Conservation (phyloP, 495 filamentous ascomycete species). For the Parathielavia appendiculata region DNA sequence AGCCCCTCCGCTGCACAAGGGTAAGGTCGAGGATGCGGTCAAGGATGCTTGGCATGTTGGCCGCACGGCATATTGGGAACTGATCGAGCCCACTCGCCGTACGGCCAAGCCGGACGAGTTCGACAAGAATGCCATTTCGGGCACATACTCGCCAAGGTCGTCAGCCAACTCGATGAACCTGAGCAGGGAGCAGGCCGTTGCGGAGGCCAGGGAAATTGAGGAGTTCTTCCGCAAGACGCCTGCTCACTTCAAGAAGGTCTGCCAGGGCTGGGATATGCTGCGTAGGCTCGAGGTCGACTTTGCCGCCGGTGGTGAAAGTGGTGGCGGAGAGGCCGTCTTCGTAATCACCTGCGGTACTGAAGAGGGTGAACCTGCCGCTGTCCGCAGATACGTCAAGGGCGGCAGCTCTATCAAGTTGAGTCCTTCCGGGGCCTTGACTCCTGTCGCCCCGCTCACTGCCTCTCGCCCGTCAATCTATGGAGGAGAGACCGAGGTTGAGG, state of each 20-base stretch:
- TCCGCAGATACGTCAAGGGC: constrained; percentile 32
- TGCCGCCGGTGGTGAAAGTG: constrained; percentile 66
- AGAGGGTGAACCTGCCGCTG: constrained; percentile 41
- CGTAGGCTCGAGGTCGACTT: constrained; percentile 85
- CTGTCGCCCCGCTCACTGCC: constrained; percentile 6
- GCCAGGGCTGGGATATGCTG: constrained; percentile 88
- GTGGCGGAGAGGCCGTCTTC: constrained; percentile 68
- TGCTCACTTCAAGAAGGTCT: constrained; percentile 70
- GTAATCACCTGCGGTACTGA: constrained; percentile 67
- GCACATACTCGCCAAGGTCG: constrained; percentile 46
- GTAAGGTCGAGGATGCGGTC: constrained; percentile 51
- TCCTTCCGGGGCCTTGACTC: constrained; percentile 15
- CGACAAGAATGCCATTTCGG: constrained; percentile 46
- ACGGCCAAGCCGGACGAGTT: constrained; percentile 61
- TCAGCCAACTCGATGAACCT: constrained; percentile 59
- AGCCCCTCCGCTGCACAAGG: constrained; percentile 32
- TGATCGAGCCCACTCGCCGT: constrained; percentile 71
- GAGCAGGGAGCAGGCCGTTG: constrained; percentile 59
- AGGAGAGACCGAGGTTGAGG: constrained; percentile 2
- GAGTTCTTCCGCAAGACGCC: constrained; percentile 69
- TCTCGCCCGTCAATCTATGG: constrained; percentile 24
- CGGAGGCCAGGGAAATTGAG: constrained; percentile 78
- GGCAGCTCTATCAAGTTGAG: background rate
- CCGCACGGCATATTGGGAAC: constrained; percentile 70
- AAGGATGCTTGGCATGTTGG: constrained; percentile 71